Percentiles rank a stretch among this genome's conserved stretches.
These are phyloP conservation scores for Colletotrichum tamarilloi DNA, from an alignment of 2,329 filamentous ascomycete genomes.

Conservation along the genomic window DNA sequence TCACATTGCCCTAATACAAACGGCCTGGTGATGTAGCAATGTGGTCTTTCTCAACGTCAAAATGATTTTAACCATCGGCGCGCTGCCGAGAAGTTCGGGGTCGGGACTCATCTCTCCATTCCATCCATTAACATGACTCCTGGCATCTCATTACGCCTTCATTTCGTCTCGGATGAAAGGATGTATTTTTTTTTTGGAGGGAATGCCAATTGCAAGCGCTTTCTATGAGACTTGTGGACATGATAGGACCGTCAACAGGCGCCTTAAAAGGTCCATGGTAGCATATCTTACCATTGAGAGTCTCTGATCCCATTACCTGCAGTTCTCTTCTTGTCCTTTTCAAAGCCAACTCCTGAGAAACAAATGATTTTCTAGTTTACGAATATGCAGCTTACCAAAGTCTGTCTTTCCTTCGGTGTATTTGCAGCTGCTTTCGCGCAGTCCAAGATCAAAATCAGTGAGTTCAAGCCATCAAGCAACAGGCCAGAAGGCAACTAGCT, in stretches of 20 bases:
- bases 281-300: neutral
- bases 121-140: neutral
- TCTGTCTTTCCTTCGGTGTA: neutral
- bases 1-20: neutral
- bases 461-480: neutral
- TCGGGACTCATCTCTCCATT: neutral
- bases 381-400: neutral
- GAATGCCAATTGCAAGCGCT: neutral
- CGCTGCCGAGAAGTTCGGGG: neutral
- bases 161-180: neutral
- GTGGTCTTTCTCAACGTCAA: neutral
- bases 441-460: conserved; percentile 19
- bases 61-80: neutral
- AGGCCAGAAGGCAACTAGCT: neutral
- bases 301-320: neutral
- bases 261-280: neutral
- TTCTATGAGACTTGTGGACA: too few relatives aligned
- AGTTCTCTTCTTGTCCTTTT: neutral
- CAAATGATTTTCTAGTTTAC: too few relatives aligned
- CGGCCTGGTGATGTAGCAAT: neutral
- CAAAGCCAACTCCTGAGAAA: neutral
- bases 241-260: neutral
- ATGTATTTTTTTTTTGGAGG: neutral
- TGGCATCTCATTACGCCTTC: neutral
- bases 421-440: neutral